phyloP scores from a whole-genome alignment of 106 monocot genomes.

The Dioscorea zingiberensis region DNA sequence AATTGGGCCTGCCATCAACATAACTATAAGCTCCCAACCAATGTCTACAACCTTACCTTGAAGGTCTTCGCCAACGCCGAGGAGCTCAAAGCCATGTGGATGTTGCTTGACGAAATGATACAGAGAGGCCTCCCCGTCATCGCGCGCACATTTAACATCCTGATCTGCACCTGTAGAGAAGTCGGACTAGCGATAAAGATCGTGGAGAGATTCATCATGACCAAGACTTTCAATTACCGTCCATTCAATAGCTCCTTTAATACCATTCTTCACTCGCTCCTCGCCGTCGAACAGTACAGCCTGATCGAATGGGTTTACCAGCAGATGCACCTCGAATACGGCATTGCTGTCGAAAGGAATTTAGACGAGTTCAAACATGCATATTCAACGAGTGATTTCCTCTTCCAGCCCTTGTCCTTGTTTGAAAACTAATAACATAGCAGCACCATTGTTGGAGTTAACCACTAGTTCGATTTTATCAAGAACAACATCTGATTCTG shows the following conservation, averaged over 20 bases:
- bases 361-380: slow-evolving; percentile 10
- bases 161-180: slow-evolving; percentile 49
- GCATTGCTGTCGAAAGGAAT: neutral
- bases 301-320: slow-evolving; percentile 88
- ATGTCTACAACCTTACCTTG: slow-evolving; percentile 62
- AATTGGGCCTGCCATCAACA: slow-evolving; percentile 32
- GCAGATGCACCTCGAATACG: slow-evolving; percentile 23
- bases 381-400: slow-evolving; percentile 1
- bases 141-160: slow-evolving; percentile 62
- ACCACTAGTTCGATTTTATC: no score
- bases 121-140: slow-evolving; percentile 60
- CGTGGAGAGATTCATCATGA: no score
- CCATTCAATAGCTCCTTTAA: slow-evolving; percentile 78
- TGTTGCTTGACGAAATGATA: slow-evolving; percentile 75
- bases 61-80: slow-evolving; percentile 69
- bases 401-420: slow-evolving; percentile 20
- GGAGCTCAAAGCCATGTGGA: slow-evolving; percentile 82
- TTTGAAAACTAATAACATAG: neutral
- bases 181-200: slow-evolving; percentile 57
- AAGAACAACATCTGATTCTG: neutral
- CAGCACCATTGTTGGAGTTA: neutral
- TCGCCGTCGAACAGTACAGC: slow-evolving; percentile 50
- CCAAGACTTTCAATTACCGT: no score
- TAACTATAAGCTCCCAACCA: slow-evolving; percentile 47
- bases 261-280: slow-evolving; percentile 70